Conservation (phyloP, 352 stramenopile genomes). For the Albugo laibachii region DNA sequence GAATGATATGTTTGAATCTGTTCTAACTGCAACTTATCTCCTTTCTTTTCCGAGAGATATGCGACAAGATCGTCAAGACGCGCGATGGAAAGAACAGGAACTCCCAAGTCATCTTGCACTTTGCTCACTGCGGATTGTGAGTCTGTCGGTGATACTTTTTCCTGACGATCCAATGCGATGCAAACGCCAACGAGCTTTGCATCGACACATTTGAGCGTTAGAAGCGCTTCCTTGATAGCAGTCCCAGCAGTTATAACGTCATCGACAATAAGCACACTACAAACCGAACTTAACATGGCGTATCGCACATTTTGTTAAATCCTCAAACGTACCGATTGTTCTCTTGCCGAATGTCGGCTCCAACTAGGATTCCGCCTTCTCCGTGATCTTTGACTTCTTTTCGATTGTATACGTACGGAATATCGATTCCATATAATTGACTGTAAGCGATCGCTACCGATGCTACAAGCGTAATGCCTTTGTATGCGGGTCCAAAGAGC, state of each 20-base stretch:
- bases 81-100: conserved; percentile 90
- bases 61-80: conserved; percentile 83
- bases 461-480: conserved; percentile 95
- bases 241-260: conserved; percentile 99
- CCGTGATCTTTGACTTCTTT: conserved; percentile 99
- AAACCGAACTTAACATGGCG: not conserved
- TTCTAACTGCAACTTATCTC: conserved; percentile 35
- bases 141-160: conserved; percentile 88
- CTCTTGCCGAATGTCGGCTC: conserved; percentile 88
- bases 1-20: conserved; percentile 59
- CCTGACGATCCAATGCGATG: conserved; percentile 96
- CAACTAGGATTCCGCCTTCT: conserved; percentile 93
- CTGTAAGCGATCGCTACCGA: conserved; percentile 88
- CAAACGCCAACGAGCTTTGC: conserved; percentile 89
- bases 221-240: conserved; percentile 90
- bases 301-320: not conserved
- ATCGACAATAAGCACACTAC: conserved; percentile 94
- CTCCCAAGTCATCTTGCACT: conserved; percentile 75
- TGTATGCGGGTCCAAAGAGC: conserved; percentile 98
- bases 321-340: conserved; percentile 7
- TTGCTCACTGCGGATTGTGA: conserved; percentile 86
- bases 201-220: conserved; percentile 78
- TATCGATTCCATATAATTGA: conserved; percentile 78
- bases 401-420: conserved; percentile 97
- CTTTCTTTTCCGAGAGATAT: conserved; percentile 63